Base-by-base conservation (phyloP, 805 yeast species). In the Cyberlindnera veronae region DNA sequence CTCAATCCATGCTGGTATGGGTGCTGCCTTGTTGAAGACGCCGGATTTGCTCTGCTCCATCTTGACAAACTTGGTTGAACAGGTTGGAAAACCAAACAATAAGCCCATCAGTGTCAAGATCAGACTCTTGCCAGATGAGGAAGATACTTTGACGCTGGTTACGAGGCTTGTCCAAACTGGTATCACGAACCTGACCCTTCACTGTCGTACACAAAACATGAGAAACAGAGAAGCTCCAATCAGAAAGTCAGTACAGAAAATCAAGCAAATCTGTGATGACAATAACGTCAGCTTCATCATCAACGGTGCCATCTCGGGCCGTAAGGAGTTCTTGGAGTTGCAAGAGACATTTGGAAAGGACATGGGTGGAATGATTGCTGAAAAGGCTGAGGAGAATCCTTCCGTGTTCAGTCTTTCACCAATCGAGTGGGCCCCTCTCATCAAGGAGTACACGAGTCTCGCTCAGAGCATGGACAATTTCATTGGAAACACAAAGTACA, bases 1-100 rank as follows among this genome's bases (percentile, higher is more conserved):
- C 55, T 84, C 95, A 1, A 73, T 89, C 3, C 99, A 93, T 61
- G 72, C 95, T 0, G 99, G 99, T 1, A 93, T 93, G 98, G 99
- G 99, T 5, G 96, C 98, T 3, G 97, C 96, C 1, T 67, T 93
- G 33, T 67, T 93, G 40, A 68, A 72, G 23, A 86, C 90, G 0
- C 97, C 98, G 0, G 96, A 86, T 32, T 64, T 76, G 28, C 68
- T 93, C 14, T 84, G 82, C 49, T 71, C 72, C 13, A 93, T 93
- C 22, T 64, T 93, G 45, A 62, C 62, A 4, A 72, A 74, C 7
- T 64, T 93, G 35, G 97, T 93, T 2, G 72, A 72, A 18, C 69
- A 88, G 48, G 90, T 93, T 1, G 99, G 99, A 6, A 69, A 62
- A 39, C 95, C 95, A 5, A 61, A 74, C 53, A 63, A 69, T 15